Evolutionary conservation across 805 yeast species (phyloP), one percentile per base, ranked within the genome.

Genomic region (Hanseniaspora hatyaiensis): DNA sequence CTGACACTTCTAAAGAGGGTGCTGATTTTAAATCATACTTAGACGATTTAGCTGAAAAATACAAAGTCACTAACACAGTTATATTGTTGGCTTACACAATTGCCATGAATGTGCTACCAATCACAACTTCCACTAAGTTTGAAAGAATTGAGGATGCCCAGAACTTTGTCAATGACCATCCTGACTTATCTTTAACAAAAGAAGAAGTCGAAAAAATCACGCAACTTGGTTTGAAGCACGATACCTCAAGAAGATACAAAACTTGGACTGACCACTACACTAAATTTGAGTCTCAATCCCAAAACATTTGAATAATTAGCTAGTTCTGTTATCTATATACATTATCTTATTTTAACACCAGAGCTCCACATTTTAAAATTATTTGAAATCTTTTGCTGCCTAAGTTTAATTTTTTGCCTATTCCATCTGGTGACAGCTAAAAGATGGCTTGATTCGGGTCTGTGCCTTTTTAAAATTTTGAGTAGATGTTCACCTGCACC

Each of bases 61-160:
- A 83, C 59, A 57, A 58, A 20, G 77, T 72, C 50, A 67, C 78
- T n/a, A 68, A 70, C 32, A 76, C 82, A n/a, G 81, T 75, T 55
- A 66, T 84, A 45, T 62, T 82, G 50, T 68, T 84, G 52, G 70
- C 85, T 60, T 83, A 86, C 82, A 78, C 80, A 8, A 68, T 74
- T 49, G 80, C 78, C 58, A 63, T 63, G 16, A 82, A 81, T 15
- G 71, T 79, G 6, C 58, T 82, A 33, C 94, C 94, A 20, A 65
- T 85, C 18, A 85, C 95, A 5, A 82, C 92, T 11, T 75, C 87
- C 2, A 70, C 80, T 2, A 73, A 74, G 49, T 58, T 59, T 22
- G 71, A 70, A 43, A 72, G 94, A 60, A 68, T 82, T 52, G 57
- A 63, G 50, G 77, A 78, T 55, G 74, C 79, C 12, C 65, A 76